phyloP scores from a whole-genome alignment of 768 basidiomycete genomes.

The Leccinum uliginosum region DNA sequence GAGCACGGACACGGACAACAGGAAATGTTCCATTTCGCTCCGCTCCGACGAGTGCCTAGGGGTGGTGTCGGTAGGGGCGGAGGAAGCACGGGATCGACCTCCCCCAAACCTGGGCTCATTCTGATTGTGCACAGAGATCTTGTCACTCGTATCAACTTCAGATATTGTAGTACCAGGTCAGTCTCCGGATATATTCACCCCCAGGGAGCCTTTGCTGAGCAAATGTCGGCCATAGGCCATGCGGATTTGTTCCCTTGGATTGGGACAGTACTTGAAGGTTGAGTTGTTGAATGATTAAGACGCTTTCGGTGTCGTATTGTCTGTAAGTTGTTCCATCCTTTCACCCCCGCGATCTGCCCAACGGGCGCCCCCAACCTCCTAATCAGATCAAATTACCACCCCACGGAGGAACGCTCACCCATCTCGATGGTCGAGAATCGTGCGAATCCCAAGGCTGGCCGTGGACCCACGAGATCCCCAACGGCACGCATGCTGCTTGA shows the following conservation, averaged over 20 bases:
- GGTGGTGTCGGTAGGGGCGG: too few relatives aligned
- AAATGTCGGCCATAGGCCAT: conserved; percentile 42
- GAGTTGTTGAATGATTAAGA: conserved; percentile 64
- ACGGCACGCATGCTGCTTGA: conserved; percentile 53
- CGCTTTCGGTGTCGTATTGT: conserved; percentile 81
- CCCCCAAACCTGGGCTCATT: background rate
- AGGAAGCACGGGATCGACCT: too few relatives aligned
- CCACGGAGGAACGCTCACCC: conserved; percentile 67
- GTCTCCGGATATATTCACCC: background rate
- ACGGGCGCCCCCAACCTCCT: conserved; percentile 26
- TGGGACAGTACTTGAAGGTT: conserved; percentile 72
- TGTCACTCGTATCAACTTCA: conserved; percentile 90
- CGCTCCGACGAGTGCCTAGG: too few relatives aligned
- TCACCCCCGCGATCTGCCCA: background rate
- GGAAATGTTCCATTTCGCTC: too few relatives aligned
- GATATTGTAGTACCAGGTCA: conserved; percentile 73
- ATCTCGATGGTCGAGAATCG: conserved; percentile 65
- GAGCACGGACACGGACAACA: too few relatives aligned
- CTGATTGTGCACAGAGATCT: conserved; percentile 60
- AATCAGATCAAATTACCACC: conserved; percentile 45
- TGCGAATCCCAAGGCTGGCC: conserved; percentile 33
- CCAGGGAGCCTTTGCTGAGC: background rate
- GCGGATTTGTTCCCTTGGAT: conserved; percentile 77
- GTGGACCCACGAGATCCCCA: conserved; percentile 50
- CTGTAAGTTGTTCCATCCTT: conserved; percentile 45